phyloP scores from a whole-genome alignment of 257 asterid genomes.

The Gentiana straminea region DNA sequence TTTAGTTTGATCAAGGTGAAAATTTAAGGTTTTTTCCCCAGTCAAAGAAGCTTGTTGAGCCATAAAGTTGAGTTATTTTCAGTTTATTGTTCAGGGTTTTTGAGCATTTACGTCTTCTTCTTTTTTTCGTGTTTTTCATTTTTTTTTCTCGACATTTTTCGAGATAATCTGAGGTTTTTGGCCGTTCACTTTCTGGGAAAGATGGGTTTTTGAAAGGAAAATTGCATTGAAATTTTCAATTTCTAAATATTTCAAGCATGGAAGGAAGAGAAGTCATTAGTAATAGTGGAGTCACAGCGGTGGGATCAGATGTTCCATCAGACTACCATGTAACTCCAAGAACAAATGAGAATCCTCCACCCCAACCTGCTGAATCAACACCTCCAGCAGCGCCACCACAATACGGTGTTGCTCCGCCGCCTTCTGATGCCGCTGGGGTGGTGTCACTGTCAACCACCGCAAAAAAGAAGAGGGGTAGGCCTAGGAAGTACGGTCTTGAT shows the following conservation, averaged over 20 bases:
- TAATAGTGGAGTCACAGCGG: conserved; percentile 68
- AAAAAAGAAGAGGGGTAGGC: conserved; percentile 92
- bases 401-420: conserved; percentile 22
- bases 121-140: conserved; percentile 3
- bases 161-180: conserved; percentile 7
- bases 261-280: conserved; percentile 44
- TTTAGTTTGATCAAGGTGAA: conserved; percentile 18
- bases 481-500: conserved; percentile 80
- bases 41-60: conserved; percentile 17
- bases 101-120: conserved; percentile 11
- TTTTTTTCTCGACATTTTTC: background rate
- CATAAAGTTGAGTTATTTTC: conserved; percentile 16
- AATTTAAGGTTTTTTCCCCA: conserved; percentile 14
- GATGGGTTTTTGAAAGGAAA: conserved; percentile 29
- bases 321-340: conserved; percentile 80
- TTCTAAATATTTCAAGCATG: conserved; percentile 21
- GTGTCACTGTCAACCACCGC: conserved; percentile 8
- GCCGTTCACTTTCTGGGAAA: conserved; percentile 9
- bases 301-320: conserved; percentile 95
- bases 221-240: background rate
- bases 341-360: conserved; percentile 34
- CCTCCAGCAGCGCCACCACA: conserved; percentile 22
- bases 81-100: conserved; percentile 16
- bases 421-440: conserved; percentile 17
- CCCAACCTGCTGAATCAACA: conserved; percentile 34